Evolutionary conservation across 2,329 filamentous ascomycete genomes (phyloP).

Genomic region (Xylaria sp.): DNA sequence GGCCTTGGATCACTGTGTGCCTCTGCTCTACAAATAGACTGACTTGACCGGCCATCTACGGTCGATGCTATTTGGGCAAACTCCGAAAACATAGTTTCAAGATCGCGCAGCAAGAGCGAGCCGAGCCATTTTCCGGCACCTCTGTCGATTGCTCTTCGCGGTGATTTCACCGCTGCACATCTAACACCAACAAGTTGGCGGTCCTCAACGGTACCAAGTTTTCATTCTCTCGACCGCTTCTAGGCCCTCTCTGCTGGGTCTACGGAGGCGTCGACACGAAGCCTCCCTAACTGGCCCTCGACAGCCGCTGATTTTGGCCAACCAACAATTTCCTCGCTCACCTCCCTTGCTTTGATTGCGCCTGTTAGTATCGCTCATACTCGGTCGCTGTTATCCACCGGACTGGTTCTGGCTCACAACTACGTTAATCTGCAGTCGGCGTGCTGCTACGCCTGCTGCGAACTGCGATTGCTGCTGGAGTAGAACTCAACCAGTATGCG

Average conservation of each 20-base stretch:
- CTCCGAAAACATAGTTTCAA: not conserved
- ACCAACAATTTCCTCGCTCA: conserved; percentile 13
- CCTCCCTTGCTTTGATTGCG: not conserved
- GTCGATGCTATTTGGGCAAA: not conserved
- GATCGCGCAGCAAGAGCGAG: conserved; percentile 15
- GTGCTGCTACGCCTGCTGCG: conserved; percentile 47
- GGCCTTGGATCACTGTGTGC: not conserved
- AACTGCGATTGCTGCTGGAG: conserved; percentile 37
- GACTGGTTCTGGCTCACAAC: conserved; percentile 28
- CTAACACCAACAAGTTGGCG: conserved; percentile 86
- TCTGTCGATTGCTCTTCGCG: conserved; percentile 32
- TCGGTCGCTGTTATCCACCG: not conserved
- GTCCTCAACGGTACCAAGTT: conserved; percentile 74
- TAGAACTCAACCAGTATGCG: conserved; percentile 40
- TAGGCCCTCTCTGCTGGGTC: conserved; percentile 92
- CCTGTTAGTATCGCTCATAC: conserved; percentile 16
- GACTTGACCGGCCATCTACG: not conserved
- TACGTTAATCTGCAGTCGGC: conserved; percentile 41
- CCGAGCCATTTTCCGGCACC: conserved; percentile 38
- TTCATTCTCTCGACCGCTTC: conserved; percentile 84
- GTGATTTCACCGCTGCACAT: conserved; percentile 35
- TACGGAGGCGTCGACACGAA: conserved; percentile 96
- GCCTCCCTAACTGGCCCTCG: conserved; percentile 82
- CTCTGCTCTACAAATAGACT: not conserved
- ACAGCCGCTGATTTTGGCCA: conserved; percentile 41